These are phyloP conservation scores for Fusarium falciforme DNA, from an alignment of 2,329 filamentous ascomycete species.

Conservation along the genomic window DNA sequence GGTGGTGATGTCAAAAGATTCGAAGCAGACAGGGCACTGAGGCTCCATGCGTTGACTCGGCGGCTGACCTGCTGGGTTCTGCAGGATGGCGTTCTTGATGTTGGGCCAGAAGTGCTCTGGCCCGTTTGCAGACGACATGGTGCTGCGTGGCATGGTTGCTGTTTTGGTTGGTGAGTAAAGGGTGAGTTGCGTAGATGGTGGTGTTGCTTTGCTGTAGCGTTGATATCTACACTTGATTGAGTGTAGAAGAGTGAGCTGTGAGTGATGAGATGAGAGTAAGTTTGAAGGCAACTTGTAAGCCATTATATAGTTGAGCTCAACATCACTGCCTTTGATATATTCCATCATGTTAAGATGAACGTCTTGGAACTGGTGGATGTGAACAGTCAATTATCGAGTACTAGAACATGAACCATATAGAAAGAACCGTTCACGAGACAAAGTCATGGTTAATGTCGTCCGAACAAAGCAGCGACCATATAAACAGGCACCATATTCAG, in stretches of 20 bases:
- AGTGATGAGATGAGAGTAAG: neutral
- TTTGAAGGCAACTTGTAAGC: neutral
- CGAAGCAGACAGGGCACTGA: slow-evolving; percentile 33
- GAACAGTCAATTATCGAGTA: neutral
- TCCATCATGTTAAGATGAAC: neutral
- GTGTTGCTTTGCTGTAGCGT: neutral
- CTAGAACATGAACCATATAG: neutral
- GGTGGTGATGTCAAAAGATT: slow-evolving; percentile 13
- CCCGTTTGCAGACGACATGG: neutral
- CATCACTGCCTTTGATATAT: neutral
- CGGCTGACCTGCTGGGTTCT: neutral
- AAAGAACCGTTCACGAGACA: neutral
- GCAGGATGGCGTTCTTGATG: slow-evolving; percentile 5
- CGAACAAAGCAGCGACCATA: neutral
- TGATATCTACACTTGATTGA: neutral
- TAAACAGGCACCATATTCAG: neutral
- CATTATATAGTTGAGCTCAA: neutral
- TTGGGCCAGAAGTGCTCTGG: slow-evolving; percentile 18
- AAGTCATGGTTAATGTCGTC: neutral
- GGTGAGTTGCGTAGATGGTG: neutral
- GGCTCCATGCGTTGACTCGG: neutral
- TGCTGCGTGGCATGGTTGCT: neutral
- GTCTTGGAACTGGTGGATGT: neutral
- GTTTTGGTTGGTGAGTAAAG: neutral
- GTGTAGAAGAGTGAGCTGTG: neutral